These are phyloP conservation scores for Phylloboletellus chloephorus DNA, from an alignment of 1,284 basidiomycete genomes.

Conservation along the genomic window DNA sequence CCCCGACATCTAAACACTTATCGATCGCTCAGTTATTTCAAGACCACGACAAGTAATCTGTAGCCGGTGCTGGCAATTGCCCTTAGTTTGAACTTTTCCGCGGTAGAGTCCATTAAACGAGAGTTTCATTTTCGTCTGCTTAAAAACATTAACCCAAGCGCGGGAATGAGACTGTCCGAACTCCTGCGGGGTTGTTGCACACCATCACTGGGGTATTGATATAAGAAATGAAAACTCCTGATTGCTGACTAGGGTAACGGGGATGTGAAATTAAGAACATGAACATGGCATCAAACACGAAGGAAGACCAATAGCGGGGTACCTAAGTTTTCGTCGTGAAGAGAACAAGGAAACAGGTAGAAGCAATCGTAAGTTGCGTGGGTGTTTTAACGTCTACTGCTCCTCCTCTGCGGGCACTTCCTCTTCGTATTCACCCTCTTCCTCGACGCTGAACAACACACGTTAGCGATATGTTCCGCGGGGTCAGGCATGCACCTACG, in stretches of 20 bases:
- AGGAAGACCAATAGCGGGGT: conserved; percentile 30
- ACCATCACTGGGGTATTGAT: too few relatives aligned
- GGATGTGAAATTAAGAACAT: conserved; percentile 30
- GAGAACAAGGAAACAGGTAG: conserved; percentile 11
- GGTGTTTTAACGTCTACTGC: conserved; percentile 33
- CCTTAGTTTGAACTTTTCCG: too few relatives aligned
- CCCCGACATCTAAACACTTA: too few relatives aligned
- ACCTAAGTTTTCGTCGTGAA: conserved; percentile 36
- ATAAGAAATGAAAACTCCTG: conserved; percentile 11
- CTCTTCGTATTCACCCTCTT: conserved; percentile 81
- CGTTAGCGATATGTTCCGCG: conserved; percentile 2
- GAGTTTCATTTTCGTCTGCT: too few relatives aligned
- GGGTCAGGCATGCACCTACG: conserved; percentile 45
- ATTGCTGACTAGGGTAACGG: conserved; percentile 29
- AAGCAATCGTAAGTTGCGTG: conserved; percentile 18
- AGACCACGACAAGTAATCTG: too few relatives aligned
- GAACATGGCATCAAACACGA: conserved; percentile 29
- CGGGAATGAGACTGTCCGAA: too few relatives aligned
- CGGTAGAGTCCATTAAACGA: too few relatives aligned
- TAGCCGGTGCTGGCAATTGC: too few relatives aligned
- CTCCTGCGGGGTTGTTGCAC: too few relatives aligned
- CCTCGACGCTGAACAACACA: conserved; percentile 50
- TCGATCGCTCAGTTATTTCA: too few relatives aligned
- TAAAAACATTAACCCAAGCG: too few relatives aligned
- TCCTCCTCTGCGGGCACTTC: conserved; percentile 58